Evolutionary conservation across 306 rosid genomes (phyloP), one percentile per base, ranked within the genome.

Genomic region (Ormosia semicastrata): DNA sequence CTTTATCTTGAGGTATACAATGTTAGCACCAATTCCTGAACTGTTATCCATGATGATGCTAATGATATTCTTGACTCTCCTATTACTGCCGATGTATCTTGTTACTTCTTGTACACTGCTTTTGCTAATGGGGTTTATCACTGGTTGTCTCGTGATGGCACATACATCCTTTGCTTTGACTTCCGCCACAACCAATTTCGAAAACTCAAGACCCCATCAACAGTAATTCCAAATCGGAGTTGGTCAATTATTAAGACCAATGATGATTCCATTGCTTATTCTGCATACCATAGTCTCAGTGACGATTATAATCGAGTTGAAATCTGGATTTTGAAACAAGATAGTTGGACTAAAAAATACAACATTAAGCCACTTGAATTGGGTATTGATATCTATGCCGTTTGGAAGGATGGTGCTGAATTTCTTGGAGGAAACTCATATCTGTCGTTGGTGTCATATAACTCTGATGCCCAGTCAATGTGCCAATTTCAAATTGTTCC

Each of bases 141-240:
- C 4, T 73, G 78, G 78, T 8, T 71, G 24, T 24, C 24, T 4
- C 8, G 14, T 71, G 76, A 49, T 32, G 62, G 50, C 3, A 3
- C 39, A 44, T 30, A 32, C 14, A 73, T 73, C 13, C 49, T 73
- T 32, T 73, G 17, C 53, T 73, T 73, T 73, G 66, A 73, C 30
- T 57, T 73, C 8, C 11, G 37, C 66, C 37, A 56, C 0, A 65
- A 73, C 18, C 52, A 34, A 5, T 56, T 73, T 24, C 43, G 76
- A 8, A 73, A 57, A n/a, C 18, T 73, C 36, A 62, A 71, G 24
- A 24, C 24, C 24, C 24, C 24, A 24, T 1, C 24, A 24, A 24
- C 24, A 24, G 24, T 24, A 24, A 24, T 24, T 24, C 24, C 24
- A 24, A 24, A 24, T 24, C 24, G 24, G 24, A 1, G 24, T 24